These are phyloP conservation scores for Ambrosiella cleistominuta DNA, from an alignment of 2,329 filamentous ascomycete genomes.

Conservation along the genomic window DNA sequence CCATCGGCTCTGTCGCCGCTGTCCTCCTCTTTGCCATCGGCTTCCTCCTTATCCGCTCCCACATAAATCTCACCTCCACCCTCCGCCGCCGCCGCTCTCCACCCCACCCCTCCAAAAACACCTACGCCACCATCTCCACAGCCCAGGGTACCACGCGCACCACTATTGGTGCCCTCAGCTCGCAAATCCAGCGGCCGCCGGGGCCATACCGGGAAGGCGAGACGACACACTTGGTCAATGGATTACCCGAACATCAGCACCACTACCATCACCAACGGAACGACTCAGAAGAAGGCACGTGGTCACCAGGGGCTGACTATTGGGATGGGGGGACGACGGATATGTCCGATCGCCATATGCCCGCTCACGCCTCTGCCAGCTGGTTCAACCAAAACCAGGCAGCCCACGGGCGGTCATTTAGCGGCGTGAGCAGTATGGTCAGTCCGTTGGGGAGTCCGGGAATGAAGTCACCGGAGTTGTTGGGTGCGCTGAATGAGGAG, in stretches of 20 bases:
- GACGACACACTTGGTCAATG: not conserved
- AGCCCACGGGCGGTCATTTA: too few relatives aligned
- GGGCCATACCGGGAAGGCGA: not conserved
- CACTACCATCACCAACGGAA: not conserved
- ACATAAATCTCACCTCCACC: not conserved
- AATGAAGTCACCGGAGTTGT: not conserved
- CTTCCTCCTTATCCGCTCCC: not conserved
- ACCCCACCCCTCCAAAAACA: not conserved
- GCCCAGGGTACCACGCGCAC: not conserved
- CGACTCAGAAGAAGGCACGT: not conserved
- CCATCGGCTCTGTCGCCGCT: constrained; percentile 4
- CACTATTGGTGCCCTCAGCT: not conserved
- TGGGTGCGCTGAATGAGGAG: too few relatives aligned
- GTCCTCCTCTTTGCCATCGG: not conserved
- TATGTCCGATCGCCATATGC: not conserved
- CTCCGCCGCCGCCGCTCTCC: not conserved
- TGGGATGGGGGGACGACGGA: not conserved
- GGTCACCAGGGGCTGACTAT: not conserved
- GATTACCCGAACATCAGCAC: not conserved
- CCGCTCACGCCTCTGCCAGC: not conserved
- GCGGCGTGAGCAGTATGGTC: too few relatives aligned
- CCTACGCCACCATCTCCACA: not conserved
- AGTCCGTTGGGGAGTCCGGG: not conserved
- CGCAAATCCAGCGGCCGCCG: not conserved
- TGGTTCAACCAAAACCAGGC: not conserved